phyloP scores from a whole-genome alignment of 345 rosid genomes.

The Melaleuca quinquenervia region DNA sequence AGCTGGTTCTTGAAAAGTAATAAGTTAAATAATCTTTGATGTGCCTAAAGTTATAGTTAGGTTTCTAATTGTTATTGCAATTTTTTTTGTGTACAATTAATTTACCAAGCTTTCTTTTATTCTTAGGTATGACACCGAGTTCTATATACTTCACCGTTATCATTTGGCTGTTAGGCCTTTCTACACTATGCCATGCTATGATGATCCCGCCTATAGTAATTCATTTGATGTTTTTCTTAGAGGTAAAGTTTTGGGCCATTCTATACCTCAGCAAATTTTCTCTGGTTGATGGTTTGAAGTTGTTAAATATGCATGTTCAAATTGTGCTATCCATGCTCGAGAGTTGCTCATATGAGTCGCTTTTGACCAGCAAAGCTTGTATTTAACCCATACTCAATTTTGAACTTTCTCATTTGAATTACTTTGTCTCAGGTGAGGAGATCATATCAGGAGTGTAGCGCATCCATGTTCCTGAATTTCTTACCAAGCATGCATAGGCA shows the following conservation, averaged over 20 bases:
- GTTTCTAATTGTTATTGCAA: neutral
- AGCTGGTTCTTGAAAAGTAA: constrained; percentile 75
- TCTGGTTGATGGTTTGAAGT: neutral
- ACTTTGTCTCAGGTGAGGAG: constrained; percentile 55
- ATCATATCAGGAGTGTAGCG: constrained; percentile 93
- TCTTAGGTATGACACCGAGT: constrained; percentile 71
- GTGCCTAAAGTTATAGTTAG: neutral
- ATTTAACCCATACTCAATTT: neutral
- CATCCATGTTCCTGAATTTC: constrained; percentile 58
- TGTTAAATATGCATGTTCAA: neutral
- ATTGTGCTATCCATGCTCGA: neutral
- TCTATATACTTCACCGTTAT: constrained; percentile 70
- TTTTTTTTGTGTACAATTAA: neutral
- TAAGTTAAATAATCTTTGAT: neutral
- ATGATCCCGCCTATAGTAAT: constrained; percentile 59
- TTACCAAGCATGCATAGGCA: constrained; percentile 56
- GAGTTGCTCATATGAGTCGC: neutral
- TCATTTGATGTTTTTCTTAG: constrained; percentile 92
- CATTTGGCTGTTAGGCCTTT: constrained; percentile 83
- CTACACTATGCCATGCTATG: constrained; percentile 90
- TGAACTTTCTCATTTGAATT: neutral
- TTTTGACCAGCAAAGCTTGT: neutral
- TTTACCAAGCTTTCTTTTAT: neutral
- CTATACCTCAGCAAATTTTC: neutral
- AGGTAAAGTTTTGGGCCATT: constrained; percentile 25